Conservation (phyloP, 148 eudicot genomes). For the Chenopodium berlandieri region DNA sequence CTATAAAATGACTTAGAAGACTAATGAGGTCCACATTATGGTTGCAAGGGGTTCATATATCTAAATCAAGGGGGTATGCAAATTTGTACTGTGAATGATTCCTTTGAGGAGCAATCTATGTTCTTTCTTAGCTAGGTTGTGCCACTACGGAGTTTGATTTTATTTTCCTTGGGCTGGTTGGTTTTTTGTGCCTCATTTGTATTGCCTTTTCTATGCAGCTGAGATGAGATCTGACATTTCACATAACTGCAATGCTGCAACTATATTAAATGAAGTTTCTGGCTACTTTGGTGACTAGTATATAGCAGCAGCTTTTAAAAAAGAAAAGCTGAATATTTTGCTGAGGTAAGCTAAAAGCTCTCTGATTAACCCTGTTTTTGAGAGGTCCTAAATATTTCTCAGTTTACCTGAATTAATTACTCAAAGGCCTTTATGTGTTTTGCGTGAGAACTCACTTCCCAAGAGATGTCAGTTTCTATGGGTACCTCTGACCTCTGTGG, state of each 20-base stretch:
- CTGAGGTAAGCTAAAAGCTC: constrained; percentile 1
- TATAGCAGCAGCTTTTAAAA: background rate
- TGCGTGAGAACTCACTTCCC: background rate
- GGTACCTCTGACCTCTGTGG: no score
- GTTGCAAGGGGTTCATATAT: background rate
- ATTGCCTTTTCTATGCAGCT: background rate
- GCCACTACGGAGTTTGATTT: background rate
- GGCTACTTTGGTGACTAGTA: background rate
- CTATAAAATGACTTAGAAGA: background rate
- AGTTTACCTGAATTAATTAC: background rate
- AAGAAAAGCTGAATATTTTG: background rate
- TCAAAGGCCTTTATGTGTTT: background rate
- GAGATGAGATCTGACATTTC: background rate
- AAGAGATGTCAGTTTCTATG: background rate
- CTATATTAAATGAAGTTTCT: background rate
- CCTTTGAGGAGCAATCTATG: background rate
- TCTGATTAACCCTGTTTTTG: background rate
- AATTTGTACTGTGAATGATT: background rate
- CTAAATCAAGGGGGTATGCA: background rate
- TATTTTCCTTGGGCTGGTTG: background rate
- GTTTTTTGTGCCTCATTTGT: background rate
- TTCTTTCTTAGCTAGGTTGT: background rate
- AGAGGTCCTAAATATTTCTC: background rate
- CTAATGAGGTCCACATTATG: background rate
- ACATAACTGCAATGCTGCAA: background rate